Conservation (phyloP, 164 flowering plant species). For the Stephania cephalantha region DNA sequence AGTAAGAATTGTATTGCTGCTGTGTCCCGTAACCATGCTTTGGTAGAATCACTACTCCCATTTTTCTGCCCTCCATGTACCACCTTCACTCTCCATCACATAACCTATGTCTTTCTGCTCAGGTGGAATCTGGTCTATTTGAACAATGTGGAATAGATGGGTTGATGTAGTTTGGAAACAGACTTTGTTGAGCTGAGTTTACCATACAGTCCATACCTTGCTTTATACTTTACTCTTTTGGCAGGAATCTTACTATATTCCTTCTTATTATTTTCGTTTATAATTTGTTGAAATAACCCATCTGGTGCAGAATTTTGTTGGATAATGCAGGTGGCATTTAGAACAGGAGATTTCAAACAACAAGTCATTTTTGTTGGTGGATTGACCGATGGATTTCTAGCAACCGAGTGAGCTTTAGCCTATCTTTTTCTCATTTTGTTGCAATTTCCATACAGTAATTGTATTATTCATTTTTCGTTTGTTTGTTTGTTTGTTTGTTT, state of each 20-base stretch:
- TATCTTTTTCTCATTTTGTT: not conserved
- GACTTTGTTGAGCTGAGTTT: not conserved
- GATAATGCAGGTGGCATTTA: conserved; percentile 79
- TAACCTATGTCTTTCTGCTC: too few relatives aligned
- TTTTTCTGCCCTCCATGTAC: too few relatives aligned
- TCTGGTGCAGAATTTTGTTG: not conserved
- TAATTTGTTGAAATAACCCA: not conserved
- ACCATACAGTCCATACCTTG: too few relatives aligned
- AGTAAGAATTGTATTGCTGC: too few relatives aligned
- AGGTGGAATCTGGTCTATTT: too few relatives aligned
- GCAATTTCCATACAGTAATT: too few relatives aligned
- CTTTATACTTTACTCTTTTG: not conserved
- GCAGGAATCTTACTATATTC: not conserved
- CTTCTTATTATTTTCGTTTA: not conserved
- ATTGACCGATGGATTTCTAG: conserved; percentile 84
- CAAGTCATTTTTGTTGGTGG: conserved; percentile 95
- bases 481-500: too few relatives aligned
- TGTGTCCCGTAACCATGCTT: too few relatives aligned
- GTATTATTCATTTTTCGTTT: too few relatives aligned
- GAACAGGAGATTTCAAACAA: conserved; percentile 76
- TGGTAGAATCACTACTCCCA: too few relatives aligned
- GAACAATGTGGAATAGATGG: not conserved
- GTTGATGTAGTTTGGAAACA: not conserved
- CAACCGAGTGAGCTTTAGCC: conserved; percentile 66
- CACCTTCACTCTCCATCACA: too few relatives aligned